A percentile compares a stretch with the other conserved stretches of the same genome.
Conservation (phyloP, 371 early-diverging fungal genomes). For the Mortierella polycephala region DNA sequence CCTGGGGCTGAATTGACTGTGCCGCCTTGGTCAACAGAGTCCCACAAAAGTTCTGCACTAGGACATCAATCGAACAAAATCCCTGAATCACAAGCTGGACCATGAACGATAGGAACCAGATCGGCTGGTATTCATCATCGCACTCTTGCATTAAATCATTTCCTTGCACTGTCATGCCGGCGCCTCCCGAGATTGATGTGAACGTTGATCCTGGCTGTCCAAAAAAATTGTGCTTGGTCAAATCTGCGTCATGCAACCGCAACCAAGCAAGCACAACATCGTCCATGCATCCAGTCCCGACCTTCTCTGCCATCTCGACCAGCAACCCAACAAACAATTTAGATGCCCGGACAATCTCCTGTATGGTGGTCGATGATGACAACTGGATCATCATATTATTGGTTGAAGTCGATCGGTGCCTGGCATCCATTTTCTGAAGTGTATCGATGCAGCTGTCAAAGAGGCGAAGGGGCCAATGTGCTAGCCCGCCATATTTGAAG, state of each 20-base stretch:
- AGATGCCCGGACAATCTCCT: slow-evolving; percentile 25
- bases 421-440: slow-evolving; percentile 41
- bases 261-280: slow-evolving; percentile 39
- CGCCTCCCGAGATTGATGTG: not conserved
- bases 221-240: slow-evolving; percentile 23
- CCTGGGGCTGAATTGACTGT: slow-evolving; percentile 22
- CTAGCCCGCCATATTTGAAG: slow-evolving; percentile 54
- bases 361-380: slow-evolving; percentile 5
- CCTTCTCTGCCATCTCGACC: slow-evolving; percentile 40
- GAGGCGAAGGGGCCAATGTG: slow-evolving; percentile 59
- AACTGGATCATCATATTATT: not conserved
- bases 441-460: slow-evolving; percentile 58
- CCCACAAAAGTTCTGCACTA: slow-evolving; percentile 58
- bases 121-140: slow-evolving; percentile 14
- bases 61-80: slow-evolving; percentile 55
- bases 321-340: slow-evolving; percentile 32
- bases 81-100: slow-evolving; percentile 60
- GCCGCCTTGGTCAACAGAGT: slow-evolving; percentile 59
- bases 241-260: slow-evolving; percentile 27
- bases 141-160: not conserved
- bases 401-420: not conserved
- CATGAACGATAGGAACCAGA: slow-evolving; percentile 65
- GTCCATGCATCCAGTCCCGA: slow-evolving; percentile 36
- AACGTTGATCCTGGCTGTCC: not conserved
- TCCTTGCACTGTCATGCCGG: slow-evolving; percentile 43